Evolutionary conservation across 805 yeast species (phyloP).

Genomic region (Saccharomycopsis babjevae): DNA sequence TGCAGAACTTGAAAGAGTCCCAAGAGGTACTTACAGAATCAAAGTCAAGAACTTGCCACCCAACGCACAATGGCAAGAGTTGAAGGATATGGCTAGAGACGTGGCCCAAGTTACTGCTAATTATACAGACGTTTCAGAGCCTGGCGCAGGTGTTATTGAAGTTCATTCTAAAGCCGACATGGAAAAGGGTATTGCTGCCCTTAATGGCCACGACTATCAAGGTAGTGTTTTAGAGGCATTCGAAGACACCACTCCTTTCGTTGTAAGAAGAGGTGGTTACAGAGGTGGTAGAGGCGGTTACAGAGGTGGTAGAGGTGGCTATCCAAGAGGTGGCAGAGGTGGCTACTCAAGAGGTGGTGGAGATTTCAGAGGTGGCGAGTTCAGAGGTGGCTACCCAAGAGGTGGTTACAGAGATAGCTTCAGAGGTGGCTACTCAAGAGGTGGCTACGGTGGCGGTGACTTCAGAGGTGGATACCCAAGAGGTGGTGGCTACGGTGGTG

Average conservation of each 20-base stretch:
- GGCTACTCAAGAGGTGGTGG: slow-evolving; percentile 10
- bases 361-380: slow-evolving; percentile 4
- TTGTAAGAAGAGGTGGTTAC: slow-evolving; percentile 21
- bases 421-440: slow-evolving; percentile 10
- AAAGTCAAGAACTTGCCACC: slow-evolving; percentile 63
- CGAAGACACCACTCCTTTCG: slow-evolving; percentile 29
- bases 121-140: slow-evolving; percentile 11
- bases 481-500: slow-evolving; percentile 12
- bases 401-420: slow-evolving; percentile 8
- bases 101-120: slow-evolving; percentile 26
- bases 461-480: slow-evolving; percentile 8
- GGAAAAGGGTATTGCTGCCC: slow-evolving; percentile 59
- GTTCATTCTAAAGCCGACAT: slow-evolving; percentile 62
- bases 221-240: slow-evolving; percentile 35
- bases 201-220: slow-evolving; percentile 62
- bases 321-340: slow-evolving; percentile 12
- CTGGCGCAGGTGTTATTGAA: slow-evolving; percentile 32
- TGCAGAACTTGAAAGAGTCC: slow-evolving; percentile 17
- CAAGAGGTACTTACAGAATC: slow-evolving; percentile 67
- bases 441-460: slow-evolving; percentile 10
- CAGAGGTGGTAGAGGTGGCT: slow-evolving; percentile 19
- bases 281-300: slow-evolving; percentile 18
- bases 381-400: slow-evolving; percentile 6
- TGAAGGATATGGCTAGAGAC: slow-evolving; percentile 82
- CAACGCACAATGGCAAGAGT: slow-evolving; percentile 77